Base-by-base conservation (phyloP, 1,284 basidiomycete genomes). In the Wolfiporia cocos region DNA sequence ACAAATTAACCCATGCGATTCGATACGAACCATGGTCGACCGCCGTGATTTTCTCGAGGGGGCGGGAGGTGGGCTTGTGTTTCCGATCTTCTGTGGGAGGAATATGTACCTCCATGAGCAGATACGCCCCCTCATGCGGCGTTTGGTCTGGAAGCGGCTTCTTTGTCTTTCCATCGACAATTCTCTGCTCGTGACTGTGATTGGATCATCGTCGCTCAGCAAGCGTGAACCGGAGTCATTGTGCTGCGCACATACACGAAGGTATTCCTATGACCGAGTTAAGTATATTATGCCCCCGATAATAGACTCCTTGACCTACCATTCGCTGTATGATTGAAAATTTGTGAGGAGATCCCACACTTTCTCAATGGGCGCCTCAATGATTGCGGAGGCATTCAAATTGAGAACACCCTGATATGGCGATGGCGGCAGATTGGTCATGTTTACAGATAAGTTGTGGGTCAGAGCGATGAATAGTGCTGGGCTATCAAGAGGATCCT, bases 161-260 rank as follows among this genome's bases (percentile, higher is more conserved):
- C 47, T 64, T 66, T 21, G 64, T 57, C 11, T 62, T 49, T 21
- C 29, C 22, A 52, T 78, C 70, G 26, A 69, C 63, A 26, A 83
- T 57, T n/a, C 58, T 67, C 54, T 78, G 76, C 18, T 63, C 65
- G 29, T 79, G 78, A 38, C 81, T 85, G 29, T 33, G 14, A 30
- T n/a, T n/a, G n/a, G n/a, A n/a, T n/a, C n/a, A n/a, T n/a, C n/a
- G n/a, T n/a, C n/a, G n/a, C n/a, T n/a, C n/a, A n/a, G n/a, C n/a
- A n/a, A n/a, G n/a, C n/a, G n/a, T n/a, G n/a, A n/a, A n/a, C n/a
- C n/a, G n/a, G n/a, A n/a, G n/a, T n/a, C n/a, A n/a, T n/a, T n/a
- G n/a, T n/a, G n/a, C n/a, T n/a, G n/a, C n/a, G n/a, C n/a, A 42
- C 67, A 9, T 62, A 83, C 82, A 78, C 73, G 45, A 82, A 85